A percentile compares a stretch with the other conserved stretches of the same genome.
Conservation (phyloP, 73 alveolate species). For the Urostyla sp. region DNA sequence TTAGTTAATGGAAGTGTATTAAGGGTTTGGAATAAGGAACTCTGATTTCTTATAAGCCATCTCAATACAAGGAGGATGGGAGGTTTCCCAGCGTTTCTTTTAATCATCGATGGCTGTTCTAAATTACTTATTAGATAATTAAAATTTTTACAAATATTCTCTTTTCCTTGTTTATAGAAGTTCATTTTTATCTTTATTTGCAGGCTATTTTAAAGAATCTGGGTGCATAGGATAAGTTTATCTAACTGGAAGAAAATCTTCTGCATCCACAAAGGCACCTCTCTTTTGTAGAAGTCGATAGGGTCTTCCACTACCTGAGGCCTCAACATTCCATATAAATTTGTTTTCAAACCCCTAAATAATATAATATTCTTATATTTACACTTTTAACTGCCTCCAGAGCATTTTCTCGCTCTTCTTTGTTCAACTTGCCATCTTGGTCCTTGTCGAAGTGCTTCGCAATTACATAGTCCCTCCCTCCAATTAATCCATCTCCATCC, state of each 20-base stretch:
- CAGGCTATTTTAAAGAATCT: conserved; percentile 58
- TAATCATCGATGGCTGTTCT: conserved; percentile 42
- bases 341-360: conserved; percentile 55
- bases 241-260: conserved; percentile 76
- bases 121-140: not conserved
- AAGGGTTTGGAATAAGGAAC: conserved; percentile 29
- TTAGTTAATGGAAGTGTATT: conserved; percentile 69
- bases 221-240: conserved; percentile 85
- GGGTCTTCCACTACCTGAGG: conserved; percentile 72
- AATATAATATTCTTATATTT: not conserved
- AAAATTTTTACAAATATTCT: conserved; percentile 62
- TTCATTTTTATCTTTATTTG: conserved; percentile 55
- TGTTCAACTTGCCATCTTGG: conserved; percentile 86
- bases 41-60: conserved; percentile 31
- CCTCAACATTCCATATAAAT: conserved; percentile 79
- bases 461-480: conserved; percentile 88
- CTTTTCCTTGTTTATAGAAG: conserved; percentile 58
- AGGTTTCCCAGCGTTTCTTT: conserved; percentile 39
- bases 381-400: conserved; percentile 50
- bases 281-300: conserved; percentile 78
- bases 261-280: conserved; percentile 85
- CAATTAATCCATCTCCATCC: conserved; percentile 93
- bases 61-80: conserved; percentile 27
- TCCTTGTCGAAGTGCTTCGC: conserved; percentile 88
- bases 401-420: conserved; percentile 62